These are phyloP conservation scores for Phytomonas francai DNA, from an alignment of 208 protist genomes.

Conservation along the genomic window DNA sequence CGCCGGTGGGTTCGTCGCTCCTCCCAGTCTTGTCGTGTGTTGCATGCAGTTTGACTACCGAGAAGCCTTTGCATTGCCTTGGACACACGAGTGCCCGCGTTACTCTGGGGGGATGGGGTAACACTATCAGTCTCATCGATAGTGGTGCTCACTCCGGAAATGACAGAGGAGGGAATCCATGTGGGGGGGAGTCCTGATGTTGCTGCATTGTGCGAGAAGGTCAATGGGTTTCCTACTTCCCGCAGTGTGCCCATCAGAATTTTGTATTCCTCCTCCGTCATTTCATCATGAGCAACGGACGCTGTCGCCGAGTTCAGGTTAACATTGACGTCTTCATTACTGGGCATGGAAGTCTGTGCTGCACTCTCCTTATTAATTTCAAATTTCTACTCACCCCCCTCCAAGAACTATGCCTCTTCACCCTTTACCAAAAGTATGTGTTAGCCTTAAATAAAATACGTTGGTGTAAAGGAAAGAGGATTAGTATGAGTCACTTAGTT, in stretches of 20 bases:
- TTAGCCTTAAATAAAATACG: not conserved
- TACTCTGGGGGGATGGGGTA: not conserved
- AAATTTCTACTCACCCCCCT: not conserved
- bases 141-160: not conserved
- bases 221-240: not conserved
- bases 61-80: not conserved
- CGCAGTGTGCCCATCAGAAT: not conserved
- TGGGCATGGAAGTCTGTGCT: not conserved
- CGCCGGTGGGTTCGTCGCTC: constrained; percentile 8
- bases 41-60: not conserved
- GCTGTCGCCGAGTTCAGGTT: not conserved
- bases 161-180: not conserved
- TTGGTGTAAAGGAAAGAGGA: not conserved
- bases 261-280: not conserved
- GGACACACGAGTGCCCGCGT: not conserved
- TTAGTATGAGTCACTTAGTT: not conserved
- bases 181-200: not conserved
- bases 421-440: not conserved
- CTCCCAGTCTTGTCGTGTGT: constrained; percentile 3
- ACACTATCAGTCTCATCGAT: not conserved
- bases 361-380: not conserved
- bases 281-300: not conserved
- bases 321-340: not conserved
- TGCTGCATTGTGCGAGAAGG: not conserved
- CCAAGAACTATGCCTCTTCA: not conserved